Evolutionary conservation across 352 stramenopile species (phyloP), one percentile per base, ranked within the genome.

Genomic region (Pythium insidiosum): DNA sequence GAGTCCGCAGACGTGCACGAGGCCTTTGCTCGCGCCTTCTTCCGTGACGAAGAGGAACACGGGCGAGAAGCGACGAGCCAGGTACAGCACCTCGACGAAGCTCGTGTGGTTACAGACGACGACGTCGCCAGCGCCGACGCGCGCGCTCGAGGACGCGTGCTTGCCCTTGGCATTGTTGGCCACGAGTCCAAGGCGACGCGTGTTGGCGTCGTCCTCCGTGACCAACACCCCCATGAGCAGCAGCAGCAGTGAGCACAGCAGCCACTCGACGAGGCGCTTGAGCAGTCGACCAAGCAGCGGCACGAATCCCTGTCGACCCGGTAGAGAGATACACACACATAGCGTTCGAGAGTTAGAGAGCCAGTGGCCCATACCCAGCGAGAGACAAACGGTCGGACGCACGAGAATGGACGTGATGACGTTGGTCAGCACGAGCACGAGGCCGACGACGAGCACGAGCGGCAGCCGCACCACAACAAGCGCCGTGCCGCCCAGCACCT

Each of bases 101-200:
- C 62, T 87, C 53, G 75, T 87, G 63, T 84, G 68, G 59, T 93
- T 93, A 66, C 70, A 84, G 42, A 93, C 68, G 26, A 93, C 55
- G 33, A 93, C 56, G 30, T 90, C 75, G 16, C 69, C 62, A 0
- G 66, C 47, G 13, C 43, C 62, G 16, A 89, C 63, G 19, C 62
- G 63, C 19, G 56, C 48, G 48, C 48, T 63, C 38, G 45, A 63
- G 5, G 61, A 58, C 34, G 61, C 15, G n/a, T n/a, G n/a, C n/a
- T n/a, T n/a, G n/a, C n/a, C n/a, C 50, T 82, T 81, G 9, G 47
- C 55, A 4, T 57, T 69, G 5, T 62, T 47, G 13, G 50, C 49
- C 66, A 57, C 67, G 40, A 93, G 71, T 0, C 80, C 80, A 18
- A 93, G 60, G 21, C 78, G 74, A 29, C 77, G 68, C 44, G 73